Conservation (phyloP, 2,329 filamentous ascomycete species). For the Pseudogymnoascus sp. region DNA sequence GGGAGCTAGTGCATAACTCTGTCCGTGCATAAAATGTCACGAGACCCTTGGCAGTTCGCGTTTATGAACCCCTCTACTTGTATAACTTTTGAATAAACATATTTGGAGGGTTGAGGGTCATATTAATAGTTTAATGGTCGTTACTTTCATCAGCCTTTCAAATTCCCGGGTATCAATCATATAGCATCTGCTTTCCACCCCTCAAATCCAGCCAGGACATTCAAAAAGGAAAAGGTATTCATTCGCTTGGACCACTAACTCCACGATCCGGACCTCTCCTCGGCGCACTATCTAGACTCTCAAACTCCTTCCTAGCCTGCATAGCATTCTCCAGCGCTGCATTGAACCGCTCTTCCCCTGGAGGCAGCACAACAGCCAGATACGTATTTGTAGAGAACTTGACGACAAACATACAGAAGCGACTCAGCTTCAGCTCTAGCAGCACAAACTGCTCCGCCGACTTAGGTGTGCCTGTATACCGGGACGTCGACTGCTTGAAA, state of each 20-base stretch:
- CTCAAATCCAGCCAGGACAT: not conserved
- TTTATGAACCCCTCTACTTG: not conserved
- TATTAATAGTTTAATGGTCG: not conserved
- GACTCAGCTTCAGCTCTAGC: conserved; percentile 69
- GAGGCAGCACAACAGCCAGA: conserved; percentile 82
- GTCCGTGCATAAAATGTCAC: not conserved
- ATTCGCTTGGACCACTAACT: conserved; percentile 9
- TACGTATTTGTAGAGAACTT: conserved; percentile 98
- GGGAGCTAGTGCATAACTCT: not conserved
- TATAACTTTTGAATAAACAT: not conserved
- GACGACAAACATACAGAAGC: conserved; percentile 89
- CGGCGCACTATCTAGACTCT: conserved; percentile 50
- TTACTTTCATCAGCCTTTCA: not conserved
- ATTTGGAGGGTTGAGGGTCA: not conserved
- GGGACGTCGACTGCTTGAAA: conserved; percentile 78
- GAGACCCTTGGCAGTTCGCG: not conserved
- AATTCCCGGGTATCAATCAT: not conserved
- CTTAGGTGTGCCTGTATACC: conserved; percentile 71
- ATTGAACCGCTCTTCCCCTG: conserved; percentile 86
- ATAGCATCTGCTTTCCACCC: not conserved
- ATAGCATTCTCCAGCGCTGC: conserved; percentile 83
- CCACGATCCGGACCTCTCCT: conserved; percentile 20
- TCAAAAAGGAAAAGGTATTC: conserved; percentile 3
- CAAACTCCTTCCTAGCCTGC: conserved; percentile 76
- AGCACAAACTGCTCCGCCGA: conserved; percentile 73